Evolutionary conservation across 225 moss, liverwort and hornwort genomes (phyloP), one percentile per base, ranked within the genome.

Genomic region (Climacium dendroides): DNA sequence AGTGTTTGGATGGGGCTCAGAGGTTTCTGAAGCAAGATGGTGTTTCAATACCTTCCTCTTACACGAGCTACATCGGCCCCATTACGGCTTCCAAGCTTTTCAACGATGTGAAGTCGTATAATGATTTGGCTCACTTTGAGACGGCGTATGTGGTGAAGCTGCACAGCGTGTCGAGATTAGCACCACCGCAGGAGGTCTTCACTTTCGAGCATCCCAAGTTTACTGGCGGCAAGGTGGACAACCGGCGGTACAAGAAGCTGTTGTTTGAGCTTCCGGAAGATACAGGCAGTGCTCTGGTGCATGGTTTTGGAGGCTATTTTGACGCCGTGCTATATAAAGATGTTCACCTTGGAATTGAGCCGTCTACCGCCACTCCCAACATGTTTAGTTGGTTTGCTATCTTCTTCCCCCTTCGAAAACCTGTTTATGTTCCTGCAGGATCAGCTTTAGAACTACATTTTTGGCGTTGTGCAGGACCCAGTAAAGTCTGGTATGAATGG

Each of bases 351-450:
- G 98, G 98, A 53, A 98, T 96, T 88, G 98, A 98, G 92, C 98
- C 98, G 45, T 95, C 97, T 50, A 95, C 97, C 75, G 98, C 98
- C 67, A 98, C 98, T 82, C 98, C 96, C 60, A 94, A 98, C 89
- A 98, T 98, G 98, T 98, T 98, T 83, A 98, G 98, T 90, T 98
- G 98, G 98, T 98, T 98, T 88, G 98, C 98, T 47, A 98, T 98
- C 65, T 97, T 97, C 87, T 98, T 97, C 89, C 98, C 98, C 83
- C 97, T 98, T 84, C 93, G 98, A 62, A 96, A 90, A 85, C 98
- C 98, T 83, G 88, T 97, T n/a, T 98, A 97, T 87, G 93, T 97
- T 53, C 98, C 98, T 76, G 97, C 98, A 41, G 98, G 98, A 75
- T 89, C 95, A 47, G 88, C 95, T 83, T 85, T 98, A 90, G 98